Base-by-base conservation (phyloP, 805 yeast species). In the Limtongozyma cylindracea region DNA sequence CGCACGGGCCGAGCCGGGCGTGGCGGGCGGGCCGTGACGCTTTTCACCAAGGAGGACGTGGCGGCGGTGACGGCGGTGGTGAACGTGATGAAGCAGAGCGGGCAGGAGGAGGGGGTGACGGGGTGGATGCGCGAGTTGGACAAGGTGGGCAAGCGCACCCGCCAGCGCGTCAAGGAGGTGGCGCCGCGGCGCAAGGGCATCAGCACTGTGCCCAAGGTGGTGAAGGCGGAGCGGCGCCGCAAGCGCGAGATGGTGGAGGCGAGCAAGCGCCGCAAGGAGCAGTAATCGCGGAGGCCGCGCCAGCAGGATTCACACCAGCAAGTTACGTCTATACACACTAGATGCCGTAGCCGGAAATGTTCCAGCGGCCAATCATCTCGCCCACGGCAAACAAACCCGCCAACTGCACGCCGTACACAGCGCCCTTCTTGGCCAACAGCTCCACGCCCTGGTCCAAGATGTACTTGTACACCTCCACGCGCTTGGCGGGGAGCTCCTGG, bases 1-100 rank as follows among this genome's bases (percentile, higher is more conserved):
- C 72, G 99, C 56, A 84, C 98, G 2, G 99, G 98, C 32, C 70
- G 99, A 56, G 93, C 78, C 24, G 93, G 92, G 1, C 64, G 72
- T 27, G 36, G 47, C 6, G 98, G 99, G 25, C 59, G 58, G 33
- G 95, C 96, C 0, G 63, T 88, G 11, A 88, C 98, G 0, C 69
- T 82, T 31, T 88, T 74, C 49, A 84, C 98, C 13, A 82, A 80
- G 39, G 91, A 77, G 29, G 99, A 88, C 39, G 45, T 61, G 3
- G 41, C 59, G 25, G 63, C 73, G 2, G 58, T 88, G 20, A 73
- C 74, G 39, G 73, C 88, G 7, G 74, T 88, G 19, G 61, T 84
- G 14, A 88, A 82, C 38, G 96, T 88, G 10, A 84, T 88, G 93
- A 74, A 73, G 35, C 92, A 82, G 43, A 73, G 92, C 32, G 94